A percentile compares a stretch with the other conserved stretches of the same genome.
Evolutionary conservation across 176 grass and related monocot species (phyloP).

Genomic region (Zizania latifolia): DNA sequence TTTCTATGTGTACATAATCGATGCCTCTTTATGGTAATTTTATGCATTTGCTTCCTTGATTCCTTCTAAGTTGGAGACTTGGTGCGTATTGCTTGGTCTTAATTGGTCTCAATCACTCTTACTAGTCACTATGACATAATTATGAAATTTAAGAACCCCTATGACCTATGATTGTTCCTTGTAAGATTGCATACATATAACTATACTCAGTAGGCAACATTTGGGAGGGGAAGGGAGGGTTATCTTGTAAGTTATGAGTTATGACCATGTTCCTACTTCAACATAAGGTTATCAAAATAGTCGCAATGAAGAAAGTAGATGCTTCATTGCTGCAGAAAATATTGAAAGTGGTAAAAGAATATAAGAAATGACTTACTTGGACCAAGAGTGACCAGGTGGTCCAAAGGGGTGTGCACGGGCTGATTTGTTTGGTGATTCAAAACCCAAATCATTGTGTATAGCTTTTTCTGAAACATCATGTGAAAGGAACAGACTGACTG

Average conservation of each 20-base stretch:
- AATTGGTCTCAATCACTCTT: neutral
- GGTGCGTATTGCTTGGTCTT: neutral
- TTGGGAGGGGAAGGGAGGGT: neutral
- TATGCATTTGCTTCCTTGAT: neutral
- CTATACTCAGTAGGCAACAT: neutral
- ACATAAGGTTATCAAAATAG: neutral
- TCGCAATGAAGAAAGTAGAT: neutral
- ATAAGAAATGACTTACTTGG: conserved; percentile 53
- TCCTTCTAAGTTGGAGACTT: neutral
- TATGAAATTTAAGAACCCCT: too few relatives aligned
- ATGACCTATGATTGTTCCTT: neutral
- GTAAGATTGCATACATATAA: neutral
- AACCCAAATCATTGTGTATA: conserved; percentile 26
- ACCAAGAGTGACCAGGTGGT: conserved; percentile 46
- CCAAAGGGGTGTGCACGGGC: conserved; percentile 37
- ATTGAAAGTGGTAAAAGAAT: neutral
- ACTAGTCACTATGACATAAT: neutral
- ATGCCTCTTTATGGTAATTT: neutral
- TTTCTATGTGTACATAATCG: neutral
- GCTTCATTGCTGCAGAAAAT: neutral
- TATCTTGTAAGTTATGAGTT: neutral
- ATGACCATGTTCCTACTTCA: neutral
- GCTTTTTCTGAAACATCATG: conserved; percentile 49
- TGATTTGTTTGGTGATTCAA: conserved; percentile 44
- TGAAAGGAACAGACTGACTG: conserved; percentile 56